Percentiles rank a stretch among this genome's conserved stretches.
Conservation (phyloP, 768 basidiomycete species). For the Rhodosporidiobolus odoratus region DNA sequence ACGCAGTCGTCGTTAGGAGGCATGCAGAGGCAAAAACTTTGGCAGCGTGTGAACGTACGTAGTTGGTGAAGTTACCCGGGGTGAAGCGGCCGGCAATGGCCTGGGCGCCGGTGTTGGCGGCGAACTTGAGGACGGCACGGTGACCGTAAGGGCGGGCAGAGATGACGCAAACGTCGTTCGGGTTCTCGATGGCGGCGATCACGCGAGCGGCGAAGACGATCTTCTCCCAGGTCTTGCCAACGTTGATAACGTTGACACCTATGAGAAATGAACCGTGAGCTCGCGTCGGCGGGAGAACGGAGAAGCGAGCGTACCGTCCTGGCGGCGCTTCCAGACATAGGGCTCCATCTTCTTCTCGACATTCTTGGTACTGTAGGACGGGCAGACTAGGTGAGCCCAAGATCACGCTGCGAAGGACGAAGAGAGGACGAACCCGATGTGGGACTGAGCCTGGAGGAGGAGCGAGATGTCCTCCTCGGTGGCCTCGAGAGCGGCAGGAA, state of each 20-base stretch:
- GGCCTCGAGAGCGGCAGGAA: slow-evolving; percentile 84
- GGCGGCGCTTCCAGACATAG: slow-evolving; percentile 94
- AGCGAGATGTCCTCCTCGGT: slow-evolving; percentile 97
- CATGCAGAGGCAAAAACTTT: not conserved
- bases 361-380: slow-evolving; percentile 67
- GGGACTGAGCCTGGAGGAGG: slow-evolving; percentile 88
- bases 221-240: slow-evolving; percentile 99
- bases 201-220: slow-evolving; percentile 95
- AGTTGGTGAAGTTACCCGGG: slow-evolving; percentile 98
- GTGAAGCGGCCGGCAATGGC: slow-evolving; percentile 99
- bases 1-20: too few relatives aligned
- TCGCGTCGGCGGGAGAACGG: not conserved
- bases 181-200: slow-evolving; percentile 80
- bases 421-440: slow-evolving; percentile 56
- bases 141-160: slow-evolving; percentile 98
- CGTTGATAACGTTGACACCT: slow-evolving; percentile 96
- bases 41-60: slow-evolving; percentile 79
- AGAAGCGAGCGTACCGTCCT: slow-evolving; percentile 65
- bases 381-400: not conserved
- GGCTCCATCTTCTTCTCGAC: slow-evolving; percentile 99
- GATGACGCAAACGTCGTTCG: slow-evolving; percentile 95
- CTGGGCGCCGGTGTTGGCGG: slow-evolving; percentile 94
- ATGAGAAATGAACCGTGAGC: slow-evolving; percentile 22
- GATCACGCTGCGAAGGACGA: not conserved
- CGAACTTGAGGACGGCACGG: slow-evolving; percentile 98